Percentiles rank a stretch among this genome's conserved stretches.
phyloP scores from a whole-genome alignment of 257 asterid species.

The Anisodus acutangulus region DNA sequence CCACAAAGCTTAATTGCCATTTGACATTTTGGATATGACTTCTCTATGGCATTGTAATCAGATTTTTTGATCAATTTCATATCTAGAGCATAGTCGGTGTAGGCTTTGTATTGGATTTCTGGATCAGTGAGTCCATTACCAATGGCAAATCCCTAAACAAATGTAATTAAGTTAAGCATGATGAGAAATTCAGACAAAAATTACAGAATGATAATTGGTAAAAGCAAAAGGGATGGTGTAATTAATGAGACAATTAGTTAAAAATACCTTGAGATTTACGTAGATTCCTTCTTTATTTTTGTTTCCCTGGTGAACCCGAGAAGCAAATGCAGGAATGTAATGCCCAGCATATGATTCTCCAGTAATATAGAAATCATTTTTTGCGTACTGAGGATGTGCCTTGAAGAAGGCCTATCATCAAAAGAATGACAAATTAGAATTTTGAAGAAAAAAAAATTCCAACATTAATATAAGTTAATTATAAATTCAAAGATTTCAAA shows the following conservation, averaged over 20 bases:
- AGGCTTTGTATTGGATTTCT: conserved; percentile 60
- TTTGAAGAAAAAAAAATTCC: not conserved
- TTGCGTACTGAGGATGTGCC: conserved; percentile 54
- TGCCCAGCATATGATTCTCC: conserved; percentile 76
- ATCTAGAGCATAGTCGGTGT: conserved; percentile 59
- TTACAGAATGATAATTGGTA: not conserved
- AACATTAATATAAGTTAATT: not conserved
- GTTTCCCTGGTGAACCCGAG: conserved; percentile 57
- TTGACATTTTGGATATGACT: conserved; percentile 41
- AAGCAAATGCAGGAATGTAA: conserved; percentile 66
- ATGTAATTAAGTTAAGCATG: not conserved
- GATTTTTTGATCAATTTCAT: conserved; percentile 48
- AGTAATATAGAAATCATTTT: conserved; percentile 59
- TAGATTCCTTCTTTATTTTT: conserved; percentile 52
- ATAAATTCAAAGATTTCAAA: not conserved
- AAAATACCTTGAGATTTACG: conserved; percentile 54
- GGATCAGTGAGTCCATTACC: conserved; percentile 73
- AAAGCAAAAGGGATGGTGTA: not conserved
- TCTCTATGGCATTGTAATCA: conserved; percentile 42
- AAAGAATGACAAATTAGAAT: not conserved
- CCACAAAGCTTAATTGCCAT: conserved; percentile 55
- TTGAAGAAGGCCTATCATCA: conserved; percentile 54
- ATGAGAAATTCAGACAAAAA: not conserved
- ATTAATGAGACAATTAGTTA: not conserved
- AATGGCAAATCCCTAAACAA: conserved; percentile 63